phyloP scores from a whole-genome alignment of 768 basidiomycete species.

The Suillus paluster region DNA sequence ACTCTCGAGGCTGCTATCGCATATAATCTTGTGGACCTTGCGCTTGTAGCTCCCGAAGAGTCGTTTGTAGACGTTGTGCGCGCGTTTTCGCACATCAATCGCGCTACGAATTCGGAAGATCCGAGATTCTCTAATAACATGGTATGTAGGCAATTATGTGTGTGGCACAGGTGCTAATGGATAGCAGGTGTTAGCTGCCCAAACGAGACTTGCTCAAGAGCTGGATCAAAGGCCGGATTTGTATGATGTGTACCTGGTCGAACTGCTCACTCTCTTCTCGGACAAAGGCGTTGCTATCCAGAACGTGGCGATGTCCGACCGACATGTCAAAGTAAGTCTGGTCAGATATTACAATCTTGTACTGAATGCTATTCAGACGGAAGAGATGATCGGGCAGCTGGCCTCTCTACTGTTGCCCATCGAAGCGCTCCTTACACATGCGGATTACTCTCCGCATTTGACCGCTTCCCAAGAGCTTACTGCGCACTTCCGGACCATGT shows the following conservation, averaged over 20 bases:
- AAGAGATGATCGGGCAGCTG: slow-evolving; percentile 85
- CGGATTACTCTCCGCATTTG: slow-evolving; percentile 64
- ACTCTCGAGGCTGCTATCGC: slow-evolving; percentile 91
- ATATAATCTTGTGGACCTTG: slow-evolving; percentile 89
- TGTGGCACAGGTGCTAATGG: background rate
- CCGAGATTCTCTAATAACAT: slow-evolving; percentile 89
- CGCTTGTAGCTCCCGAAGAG: slow-evolving; percentile 73
- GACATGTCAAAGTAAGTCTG: slow-evolving; percentile 61
- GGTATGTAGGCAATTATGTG: slow-evolving; percentile 44
- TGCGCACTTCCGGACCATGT: slow-evolving; percentile 86
- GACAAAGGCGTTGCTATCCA: slow-evolving; percentile 94
- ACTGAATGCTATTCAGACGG: slow-evolving; percentile 50
- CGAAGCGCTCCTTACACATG: slow-evolving; percentile 79
- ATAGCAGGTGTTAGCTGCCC: slow-evolving; percentile 80
- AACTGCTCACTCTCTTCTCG: slow-evolving; percentile 82
- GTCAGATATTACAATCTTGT: background rate
- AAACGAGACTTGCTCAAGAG: slow-evolving; percentile 87
- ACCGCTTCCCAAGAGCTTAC: slow-evolving; percentile 63
- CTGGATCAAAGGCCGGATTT: slow-evolving; percentile 74
- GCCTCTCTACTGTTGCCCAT: slow-evolving; percentile 90
- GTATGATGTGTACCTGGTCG: slow-evolving; percentile 79
- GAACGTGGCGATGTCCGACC: slow-evolving; percentile 70
- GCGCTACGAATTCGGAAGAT: slow-evolving; percentile 87
- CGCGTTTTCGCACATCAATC: slow-evolving; percentile 83
- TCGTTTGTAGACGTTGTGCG: slow-evolving; percentile 85